Evolutionary conservation across 148 eudicot genomes (phyloP).

Genomic region (Chenopodium suecicum): DNA sequence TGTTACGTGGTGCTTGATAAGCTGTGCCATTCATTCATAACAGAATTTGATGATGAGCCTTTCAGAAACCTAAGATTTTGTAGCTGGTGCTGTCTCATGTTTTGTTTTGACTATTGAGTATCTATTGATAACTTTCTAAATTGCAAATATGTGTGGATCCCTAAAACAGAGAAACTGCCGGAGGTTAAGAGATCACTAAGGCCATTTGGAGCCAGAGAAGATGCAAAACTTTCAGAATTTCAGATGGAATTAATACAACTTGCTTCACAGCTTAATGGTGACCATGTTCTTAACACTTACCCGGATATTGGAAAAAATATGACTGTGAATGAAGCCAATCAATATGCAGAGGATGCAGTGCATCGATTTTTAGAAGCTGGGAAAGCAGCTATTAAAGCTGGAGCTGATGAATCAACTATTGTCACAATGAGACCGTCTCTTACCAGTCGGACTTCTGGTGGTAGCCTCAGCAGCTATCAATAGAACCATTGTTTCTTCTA

Average conservation of each 20-base stretch:
- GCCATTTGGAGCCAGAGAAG: slow-evolving; percentile 74
- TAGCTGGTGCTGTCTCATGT: background rate
- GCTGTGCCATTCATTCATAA: background rate
- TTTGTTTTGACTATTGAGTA: background rate
- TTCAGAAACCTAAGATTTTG: background rate
- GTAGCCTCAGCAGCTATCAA: slow-evolving; percentile 29
- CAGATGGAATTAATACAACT: slow-evolving; percentile 80
- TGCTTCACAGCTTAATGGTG: slow-evolving; percentile 87
- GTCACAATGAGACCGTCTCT: slow-evolving; percentile 93
- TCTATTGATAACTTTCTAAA: background rate
- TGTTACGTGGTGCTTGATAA: background rate
- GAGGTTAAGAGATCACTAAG: slow-evolving; percentile 64
- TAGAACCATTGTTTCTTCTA: slow-evolving; percentile 26
- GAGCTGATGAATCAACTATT: slow-evolving; percentile 88
- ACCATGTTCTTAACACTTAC: slow-evolving; percentile 65
- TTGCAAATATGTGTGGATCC: background rate
- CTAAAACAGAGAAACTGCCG: slow-evolving; percentile 57
- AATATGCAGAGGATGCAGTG: slow-evolving; percentile 71
- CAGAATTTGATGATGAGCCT: background rate
- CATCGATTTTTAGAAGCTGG: slow-evolving; percentile 84
- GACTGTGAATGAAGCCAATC: slow-evolving; percentile 67
- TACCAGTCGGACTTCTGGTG: slow-evolving; percentile 58
- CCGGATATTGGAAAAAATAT: slow-evolving; percentile 75
- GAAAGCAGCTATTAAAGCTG: slow-evolving; percentile 78
- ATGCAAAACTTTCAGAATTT: slow-evolving; percentile 67